Percentiles rank a stretch among this genome's conserved stretches.
Evolutionary conservation across 2,329 filamentous ascomycete species (phyloP).

Genomic region (Chrysoporthe cubensis): DNA sequence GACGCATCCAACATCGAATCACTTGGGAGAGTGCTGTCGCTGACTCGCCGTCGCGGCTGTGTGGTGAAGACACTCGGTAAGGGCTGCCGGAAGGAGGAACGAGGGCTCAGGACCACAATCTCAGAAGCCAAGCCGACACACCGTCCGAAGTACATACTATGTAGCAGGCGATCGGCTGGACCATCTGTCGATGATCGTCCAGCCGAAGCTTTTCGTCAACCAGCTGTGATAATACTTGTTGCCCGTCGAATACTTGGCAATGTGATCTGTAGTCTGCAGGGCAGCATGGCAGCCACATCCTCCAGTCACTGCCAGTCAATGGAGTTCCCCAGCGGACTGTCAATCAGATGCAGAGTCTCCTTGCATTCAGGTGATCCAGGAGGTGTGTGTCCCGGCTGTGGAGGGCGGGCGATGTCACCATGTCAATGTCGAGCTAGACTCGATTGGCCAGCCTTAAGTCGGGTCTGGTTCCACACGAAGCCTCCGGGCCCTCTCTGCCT

Average conservation of each 20-base stretch:
- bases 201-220: not conserved
- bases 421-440: not conserved
- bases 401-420: not conserved
- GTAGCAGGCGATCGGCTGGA: too few species aligned
- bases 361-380: constrained; percentile 9
- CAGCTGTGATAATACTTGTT: not conserved
- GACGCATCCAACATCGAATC: not conserved
- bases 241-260: not conserved
- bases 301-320: not conserved
- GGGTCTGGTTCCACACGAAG: not conserved
- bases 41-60: not conserved
- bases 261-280: constrained; percentile 7
- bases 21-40: not conserved
- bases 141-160: too few species aligned
- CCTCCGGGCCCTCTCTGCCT: not conserved
- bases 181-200: not conserved
- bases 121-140: too few species aligned
- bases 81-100: not conserved
- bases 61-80: not conserved
- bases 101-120: not conserved
- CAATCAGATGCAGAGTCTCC: not conserved
- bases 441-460: not conserved
- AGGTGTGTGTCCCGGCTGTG: not conserved
- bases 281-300: not conserved
- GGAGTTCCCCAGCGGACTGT: not conserved